These are phyloP conservation scores for Pythium myriotylum DNA, from an alignment of 352 stramenopile genomes.

Conservation along the genomic window DNA sequence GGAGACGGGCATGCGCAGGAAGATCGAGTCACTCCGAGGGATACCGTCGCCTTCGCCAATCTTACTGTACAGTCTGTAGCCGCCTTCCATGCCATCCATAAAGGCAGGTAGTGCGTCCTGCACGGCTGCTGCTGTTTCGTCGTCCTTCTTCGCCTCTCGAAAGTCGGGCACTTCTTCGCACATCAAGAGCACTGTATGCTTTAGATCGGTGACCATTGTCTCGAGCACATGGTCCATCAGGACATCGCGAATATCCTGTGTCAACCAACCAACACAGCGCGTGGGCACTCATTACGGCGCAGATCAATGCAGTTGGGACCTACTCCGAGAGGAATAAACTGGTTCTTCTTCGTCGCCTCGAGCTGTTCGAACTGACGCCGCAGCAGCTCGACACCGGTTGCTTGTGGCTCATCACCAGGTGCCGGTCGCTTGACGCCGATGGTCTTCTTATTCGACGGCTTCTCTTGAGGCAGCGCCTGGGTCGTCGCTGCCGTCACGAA, in stretches of 20 bases:
- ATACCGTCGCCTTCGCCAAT: constrained; percentile 79
- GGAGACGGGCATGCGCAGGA: constrained; percentile 72
- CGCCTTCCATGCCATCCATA: constrained; percentile 33
- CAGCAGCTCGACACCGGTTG: constrained; percentile 30
- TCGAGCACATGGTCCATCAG: constrained; percentile 70
- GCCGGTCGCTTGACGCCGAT: constrained; percentile 33
- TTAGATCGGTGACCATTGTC: constrained; percentile 57
- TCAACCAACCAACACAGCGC: too few relatives aligned
- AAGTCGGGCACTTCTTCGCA: constrained; percentile 74
- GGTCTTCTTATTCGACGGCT: constrained; percentile 4
- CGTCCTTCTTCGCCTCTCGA: constrained; percentile 13
- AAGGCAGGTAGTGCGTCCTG: constrained; percentile 31
- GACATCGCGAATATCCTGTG: constrained; percentile 72
- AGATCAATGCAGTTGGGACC: constrained; percentile 15
- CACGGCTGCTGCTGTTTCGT: constrained; percentile 1
- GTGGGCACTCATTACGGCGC: too few relatives aligned
- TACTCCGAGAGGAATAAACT: constrained; percentile 52
- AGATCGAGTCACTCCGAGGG: constrained; percentile 65
- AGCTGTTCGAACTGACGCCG: constrained; percentile 45
- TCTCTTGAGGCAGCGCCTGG: constrained; percentile 5
- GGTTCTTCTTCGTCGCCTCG: constrained; percentile 32
- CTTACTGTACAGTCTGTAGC: constrained; percentile 49
- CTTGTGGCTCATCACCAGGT: constrained; percentile 4
- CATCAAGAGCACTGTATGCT: constrained; percentile 66
- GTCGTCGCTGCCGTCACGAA: constrained; percentile 43